phyloP scores from a whole-genome alignment of 768 basidiomycete genomes.

The Suillus placidus region DNA sequence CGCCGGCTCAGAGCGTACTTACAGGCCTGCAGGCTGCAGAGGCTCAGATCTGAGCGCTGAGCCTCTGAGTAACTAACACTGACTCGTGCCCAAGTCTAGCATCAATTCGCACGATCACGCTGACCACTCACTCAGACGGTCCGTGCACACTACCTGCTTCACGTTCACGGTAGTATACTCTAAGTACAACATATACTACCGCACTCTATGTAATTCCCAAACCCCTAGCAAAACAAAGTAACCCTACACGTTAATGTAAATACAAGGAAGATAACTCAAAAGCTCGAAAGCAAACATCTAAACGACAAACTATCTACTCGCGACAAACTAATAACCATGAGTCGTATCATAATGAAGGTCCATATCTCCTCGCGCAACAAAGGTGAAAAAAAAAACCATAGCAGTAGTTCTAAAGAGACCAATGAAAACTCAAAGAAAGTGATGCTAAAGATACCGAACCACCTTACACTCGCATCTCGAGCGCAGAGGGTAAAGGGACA shows the following conservation, averaged over 20 bases:
- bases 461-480: constrained; percentile 11
- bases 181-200: not conserved
- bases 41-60: no score
- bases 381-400: not conserved
- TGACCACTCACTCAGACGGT: not conserved
- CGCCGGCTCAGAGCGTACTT: no score
- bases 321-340: constrained; percentile 7
- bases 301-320: not conserved
- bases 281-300: not conserved
- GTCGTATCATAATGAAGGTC: constrained; percentile 12
- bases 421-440: not conserved
- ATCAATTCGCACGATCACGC: not conserved
- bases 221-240: not conserved
- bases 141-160: not conserved
- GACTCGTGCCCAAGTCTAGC: no score
- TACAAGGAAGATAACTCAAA: not conserved
- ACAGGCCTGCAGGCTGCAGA: no score
- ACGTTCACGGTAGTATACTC: not conserved
- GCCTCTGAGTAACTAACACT: no score
- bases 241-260: constrained; percentile 4
- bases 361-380: constrained; percentile 12
- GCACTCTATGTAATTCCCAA: not conserved
- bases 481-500: constrained; percentile 9
- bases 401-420: not conserved
- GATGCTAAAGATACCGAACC: not conserved